Base-by-base conservation (phyloP, 108 stramenopile species). In the Cylindrotheca closterium region DNA sequence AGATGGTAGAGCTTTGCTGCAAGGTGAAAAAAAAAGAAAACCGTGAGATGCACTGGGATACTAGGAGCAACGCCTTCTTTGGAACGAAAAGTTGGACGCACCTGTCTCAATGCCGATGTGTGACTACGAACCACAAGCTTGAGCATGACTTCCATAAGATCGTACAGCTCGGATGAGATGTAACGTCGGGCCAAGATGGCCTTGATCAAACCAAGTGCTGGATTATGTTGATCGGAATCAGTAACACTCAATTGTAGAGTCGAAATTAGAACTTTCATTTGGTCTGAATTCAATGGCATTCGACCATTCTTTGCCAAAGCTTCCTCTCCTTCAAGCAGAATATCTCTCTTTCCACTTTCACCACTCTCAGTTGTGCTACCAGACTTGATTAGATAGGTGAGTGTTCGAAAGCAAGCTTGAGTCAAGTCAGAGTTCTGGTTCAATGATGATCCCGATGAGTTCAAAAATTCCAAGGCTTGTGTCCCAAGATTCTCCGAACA, bases 361-460 rank as follows among this genome's bases (percentile, higher is more conserved):
- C 53, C 12, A 4, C 24, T 51, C 32, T 42, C 30, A 5, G 58
- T 3, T n/a, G 22, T 22, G 7, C 55, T 10, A 3, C 57, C 60
- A 30, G 22, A 12, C 26, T 67, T 50, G 45, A 94, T 77, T 2
- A 97, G 76, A n/a, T 89, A 73, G 23, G 91, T 79, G 19, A 97
- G 77, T n/a, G 87, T 79, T 57, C 79, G 89, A 77, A 96, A 94
- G 60, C 95, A 90, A 19, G 87, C 79, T 76, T 96, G 97, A 2
- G 81, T 81, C 61, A 94, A 76, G 58, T 97, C 97, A 47, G 84
- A 77, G 57, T 91, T 79, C 47, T 82, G 74, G 66, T 79, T 87
- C 46, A 55, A 60, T 60, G 77, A 80, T 48, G 79, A 74, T 49
- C 73, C 89, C 34, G 54, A 58, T 25, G 71, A 34, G 24, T 88